Conservation (phyloP, 305 asterid species). For the Solanum hybrid region DNA sequence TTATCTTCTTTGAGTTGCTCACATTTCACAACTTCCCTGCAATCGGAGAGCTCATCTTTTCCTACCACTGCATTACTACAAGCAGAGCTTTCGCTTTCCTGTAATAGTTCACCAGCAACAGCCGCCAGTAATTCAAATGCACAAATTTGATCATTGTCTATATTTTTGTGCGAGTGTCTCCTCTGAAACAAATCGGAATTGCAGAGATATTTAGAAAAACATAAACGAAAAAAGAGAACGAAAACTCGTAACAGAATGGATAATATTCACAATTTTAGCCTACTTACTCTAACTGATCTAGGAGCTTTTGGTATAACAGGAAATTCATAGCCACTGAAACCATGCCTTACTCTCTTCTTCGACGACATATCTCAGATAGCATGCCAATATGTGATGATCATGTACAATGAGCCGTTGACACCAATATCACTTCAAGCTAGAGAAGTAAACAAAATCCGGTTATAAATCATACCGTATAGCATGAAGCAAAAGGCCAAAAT, state of each 20-base stretch:
- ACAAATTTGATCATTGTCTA: slow-evolving; percentile 11
- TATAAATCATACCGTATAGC: neutral
- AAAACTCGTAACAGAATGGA: neutral
- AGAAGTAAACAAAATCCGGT: neutral
- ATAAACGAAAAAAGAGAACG: neutral
- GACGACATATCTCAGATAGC: slow-evolving; percentile 52
- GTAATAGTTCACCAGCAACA: slow-evolving; percentile 17
- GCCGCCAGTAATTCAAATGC: slow-evolving; percentile 23
- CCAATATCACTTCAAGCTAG: slow-evolving; percentile 28
- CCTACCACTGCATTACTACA: slow-evolving; percentile 25
- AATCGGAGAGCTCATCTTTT: slow-evolving; percentile 24
- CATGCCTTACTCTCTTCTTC: slow-evolving; percentile 40
- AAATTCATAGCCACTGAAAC: slow-evolving; percentile 30
- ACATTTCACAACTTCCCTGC: slow-evolving; percentile 17
- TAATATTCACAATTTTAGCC: neutral
- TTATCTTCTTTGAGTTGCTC: slow-evolving; percentile 30
- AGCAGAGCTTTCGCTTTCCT: slow-evolving; percentile 21
- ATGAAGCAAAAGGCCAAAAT: neutral
- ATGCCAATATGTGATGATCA: slow-evolving; percentile 43
- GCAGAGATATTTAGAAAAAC: neutral
- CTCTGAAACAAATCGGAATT: slow-evolving; percentile 5
- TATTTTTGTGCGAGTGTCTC: neutral
- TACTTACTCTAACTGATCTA: slow-evolving; percentile 58
- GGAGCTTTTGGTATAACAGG: slow-evolving; percentile 67
- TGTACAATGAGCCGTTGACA: slow-evolving; percentile 16